phyloP scores from a whole-genome alignment of 2,329 filamentous ascomycete genomes.

The Iodosphaeria phyllophila region DNA sequence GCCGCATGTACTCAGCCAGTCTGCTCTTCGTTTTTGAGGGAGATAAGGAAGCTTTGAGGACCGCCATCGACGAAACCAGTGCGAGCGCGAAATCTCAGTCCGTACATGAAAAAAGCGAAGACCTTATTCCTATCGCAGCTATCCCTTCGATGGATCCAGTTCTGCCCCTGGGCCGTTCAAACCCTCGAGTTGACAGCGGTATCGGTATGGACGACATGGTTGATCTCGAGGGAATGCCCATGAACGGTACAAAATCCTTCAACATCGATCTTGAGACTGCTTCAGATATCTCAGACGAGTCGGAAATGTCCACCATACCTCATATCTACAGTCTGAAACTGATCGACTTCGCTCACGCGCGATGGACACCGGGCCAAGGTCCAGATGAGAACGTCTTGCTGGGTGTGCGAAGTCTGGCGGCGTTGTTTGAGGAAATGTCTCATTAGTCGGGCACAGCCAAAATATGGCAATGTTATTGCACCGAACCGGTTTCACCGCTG shows the following conservation, averaged over 20 bases:
- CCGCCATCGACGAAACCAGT: constrained; percentile 35
- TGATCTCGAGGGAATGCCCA: too few relatives aligned
- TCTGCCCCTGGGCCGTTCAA: constrained; percentile 9
- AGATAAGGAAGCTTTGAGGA: constrained; percentile 33
- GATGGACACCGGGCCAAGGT: constrained; percentile 63
- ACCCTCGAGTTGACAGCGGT: constrained; percentile 34
- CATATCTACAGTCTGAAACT: constrained; percentile 63
- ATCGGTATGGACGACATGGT: constrained; percentile 26
- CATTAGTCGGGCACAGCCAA: constrained; percentile 15
- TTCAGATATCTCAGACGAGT: constrained; percentile 34
- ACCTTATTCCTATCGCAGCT: constrained; percentile 1
- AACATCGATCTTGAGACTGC: too few relatives aligned
- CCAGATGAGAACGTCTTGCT: constrained; percentile 68
- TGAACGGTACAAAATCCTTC: too few relatives aligned
- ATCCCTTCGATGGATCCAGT: too few relatives aligned
- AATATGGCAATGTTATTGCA: background rate
- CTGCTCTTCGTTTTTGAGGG: constrained; percentile 47
- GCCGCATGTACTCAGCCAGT: constrained; percentile 44
- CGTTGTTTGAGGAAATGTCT: constrained; percentile 55
- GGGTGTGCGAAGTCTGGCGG: constrained; percentile 53
- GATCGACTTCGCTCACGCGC: constrained; percentile 93
- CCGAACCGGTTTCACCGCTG: too few relatives aligned
- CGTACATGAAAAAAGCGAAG: constrained; percentile 33
- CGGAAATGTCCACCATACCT: constrained; percentile 23
- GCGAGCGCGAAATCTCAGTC: constrained; percentile 23